Evolutionary conservation across 805 yeast species (phyloP).

Genomic region (Myxozyma neglecta): DNA sequence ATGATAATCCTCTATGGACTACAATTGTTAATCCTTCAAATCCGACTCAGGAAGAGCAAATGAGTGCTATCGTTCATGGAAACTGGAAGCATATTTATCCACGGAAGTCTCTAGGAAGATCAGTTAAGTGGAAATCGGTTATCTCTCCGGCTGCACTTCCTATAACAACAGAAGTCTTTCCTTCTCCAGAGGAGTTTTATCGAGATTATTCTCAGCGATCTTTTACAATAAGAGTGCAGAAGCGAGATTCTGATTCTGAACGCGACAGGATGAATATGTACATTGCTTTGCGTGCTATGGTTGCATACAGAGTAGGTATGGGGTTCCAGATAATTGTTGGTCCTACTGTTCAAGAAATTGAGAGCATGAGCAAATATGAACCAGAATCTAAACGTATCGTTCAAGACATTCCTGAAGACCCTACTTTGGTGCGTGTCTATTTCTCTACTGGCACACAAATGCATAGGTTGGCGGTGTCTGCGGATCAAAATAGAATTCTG

Average conservation of each 20-base stretch:
- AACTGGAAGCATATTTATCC: slow-evolving; percentile 94
- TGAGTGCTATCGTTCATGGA: slow-evolving; percentile 64
- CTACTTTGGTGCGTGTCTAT: slow-evolving; percentile 64
- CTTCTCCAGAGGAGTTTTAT: slow-evolving; percentile 65
- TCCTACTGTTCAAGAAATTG: slow-evolving; percentile 62
- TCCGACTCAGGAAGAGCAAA: slow-evolving; percentile 54
- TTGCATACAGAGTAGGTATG: slow-evolving; percentile 71
- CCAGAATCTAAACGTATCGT: slow-evolving; percentile 49
- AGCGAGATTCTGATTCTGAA: slow-evolving; percentile 15
- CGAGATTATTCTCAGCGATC: slow-evolving; percentile 74
- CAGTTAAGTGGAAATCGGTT: slow-evolving; percentile 89
- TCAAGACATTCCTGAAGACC: slow-evolving; percentile 56
- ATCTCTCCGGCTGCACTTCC: slow-evolving; percentile 94
- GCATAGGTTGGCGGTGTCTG: slow-evolving; percentile 71
- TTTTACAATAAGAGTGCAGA: slow-evolving; percentile 71
- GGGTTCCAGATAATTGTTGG: slow-evolving; percentile 93
- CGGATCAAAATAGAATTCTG: slow-evolving; percentile 63
- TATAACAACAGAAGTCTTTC: slow-evolving; percentile 73
- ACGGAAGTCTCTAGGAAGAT: slow-evolving; percentile 49
- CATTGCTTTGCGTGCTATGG: slow-evolving; percentile 80
- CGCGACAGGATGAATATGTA: slow-evolving; percentile 43
- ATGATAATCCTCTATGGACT: slow-evolving; percentile 53
- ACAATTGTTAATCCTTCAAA: slow-evolving; percentile 75
- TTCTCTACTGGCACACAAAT: slow-evolving; percentile 78
- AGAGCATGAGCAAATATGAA: slow-evolving; percentile 50